Evolutionary conservation across 192 early-diverging fungal genomes (phyloP).

Genomic region (Allomyces macrogynus): DNA sequence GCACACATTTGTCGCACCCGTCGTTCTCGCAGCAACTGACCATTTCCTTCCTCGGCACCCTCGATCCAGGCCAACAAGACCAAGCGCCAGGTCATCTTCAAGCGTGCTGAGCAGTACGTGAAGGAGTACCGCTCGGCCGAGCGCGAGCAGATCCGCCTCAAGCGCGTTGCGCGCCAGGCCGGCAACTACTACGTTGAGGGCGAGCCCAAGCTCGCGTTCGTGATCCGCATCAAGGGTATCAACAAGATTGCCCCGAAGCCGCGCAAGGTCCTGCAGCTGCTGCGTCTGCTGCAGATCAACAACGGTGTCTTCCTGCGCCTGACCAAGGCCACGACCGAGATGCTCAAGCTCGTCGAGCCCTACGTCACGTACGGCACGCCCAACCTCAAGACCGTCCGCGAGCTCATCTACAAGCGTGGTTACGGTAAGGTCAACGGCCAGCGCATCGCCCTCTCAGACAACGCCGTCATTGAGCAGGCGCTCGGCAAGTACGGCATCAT

Average conservation of each 20-base stretch:
- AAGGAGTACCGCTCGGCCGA: constrained; percentile 86
- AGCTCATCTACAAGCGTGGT: constrained; percentile 99
- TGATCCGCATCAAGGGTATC: constrained; percentile 99
- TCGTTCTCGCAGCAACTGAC: too few species aligned
- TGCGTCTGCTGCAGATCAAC: constrained; percentile 99
- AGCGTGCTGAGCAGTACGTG: constrained; percentile 97
- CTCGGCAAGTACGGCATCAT: constrained; percentile 90
- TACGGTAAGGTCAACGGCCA: constrained; percentile 97
- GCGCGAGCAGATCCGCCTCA: constrained; percentile 72
- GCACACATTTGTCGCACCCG: not conserved
- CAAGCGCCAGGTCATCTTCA: constrained; percentile 93
- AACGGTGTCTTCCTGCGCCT: constrained; percentile 87
- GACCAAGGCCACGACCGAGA: constrained; percentile 90
- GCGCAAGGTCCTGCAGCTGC: constrained; percentile 94
- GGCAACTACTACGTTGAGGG: constrained; percentile 89
- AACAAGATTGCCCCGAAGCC: constrained; percentile 99
- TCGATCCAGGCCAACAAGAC: constrained; percentile 19
- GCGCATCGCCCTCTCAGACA: constrained; percentile 89
- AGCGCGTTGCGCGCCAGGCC: constrained; percentile 74
- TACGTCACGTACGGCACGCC: constrained; percentile 88
- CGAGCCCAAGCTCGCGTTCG: constrained; percentile 92
- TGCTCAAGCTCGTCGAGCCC: constrained; percentile 90
- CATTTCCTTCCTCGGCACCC: not conserved
- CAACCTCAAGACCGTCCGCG: constrained; percentile 95
- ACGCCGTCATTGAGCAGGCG: constrained; percentile 76